These are phyloP conservation scores for Murraya koenigii DNA, from an alignment of 345 rosid genomes.

Conservation along the genomic window DNA sequence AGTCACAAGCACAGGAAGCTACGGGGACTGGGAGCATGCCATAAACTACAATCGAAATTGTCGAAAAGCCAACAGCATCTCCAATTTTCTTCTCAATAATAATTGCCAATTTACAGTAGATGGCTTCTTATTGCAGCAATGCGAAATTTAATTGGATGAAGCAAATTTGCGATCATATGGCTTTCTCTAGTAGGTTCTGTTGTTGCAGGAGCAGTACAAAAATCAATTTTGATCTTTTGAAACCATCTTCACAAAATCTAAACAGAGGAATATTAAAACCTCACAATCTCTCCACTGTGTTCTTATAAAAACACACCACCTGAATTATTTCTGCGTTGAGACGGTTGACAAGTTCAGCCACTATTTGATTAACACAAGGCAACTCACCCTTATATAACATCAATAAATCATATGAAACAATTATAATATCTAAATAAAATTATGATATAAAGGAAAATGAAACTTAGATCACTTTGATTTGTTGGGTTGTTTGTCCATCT, in stretches of 20 bases:
- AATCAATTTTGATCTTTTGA: background rate
- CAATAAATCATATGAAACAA: background rate
- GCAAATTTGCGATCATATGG: background rate
- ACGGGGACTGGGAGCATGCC: background rate
- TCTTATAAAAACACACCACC: background rate
- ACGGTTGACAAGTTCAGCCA: background rate
- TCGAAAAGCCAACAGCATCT: background rate
- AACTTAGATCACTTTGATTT: background rate
- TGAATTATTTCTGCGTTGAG: background rate
- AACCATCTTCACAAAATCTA: background rate
- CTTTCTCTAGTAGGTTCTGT: background rate
- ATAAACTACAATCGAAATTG: background rate
- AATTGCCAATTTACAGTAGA: background rate
- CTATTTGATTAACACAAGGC: background rate
- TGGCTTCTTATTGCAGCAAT: slow-evolving; percentile 12
- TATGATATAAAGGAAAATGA: background rate
- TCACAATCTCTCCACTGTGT: background rate
- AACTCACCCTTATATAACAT: background rate
- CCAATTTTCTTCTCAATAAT: background rate
- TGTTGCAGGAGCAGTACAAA: background rate
- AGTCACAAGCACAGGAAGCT: background rate
- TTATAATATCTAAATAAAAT: background rate
- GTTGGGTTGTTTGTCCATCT: too few relatives aligned
- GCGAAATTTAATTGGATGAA: background rate
- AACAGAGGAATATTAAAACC: background rate